Base-by-base conservation (phyloP, 2,329 filamentous ascomycete genomes). In the Pyrenophora graminea region DNA sequence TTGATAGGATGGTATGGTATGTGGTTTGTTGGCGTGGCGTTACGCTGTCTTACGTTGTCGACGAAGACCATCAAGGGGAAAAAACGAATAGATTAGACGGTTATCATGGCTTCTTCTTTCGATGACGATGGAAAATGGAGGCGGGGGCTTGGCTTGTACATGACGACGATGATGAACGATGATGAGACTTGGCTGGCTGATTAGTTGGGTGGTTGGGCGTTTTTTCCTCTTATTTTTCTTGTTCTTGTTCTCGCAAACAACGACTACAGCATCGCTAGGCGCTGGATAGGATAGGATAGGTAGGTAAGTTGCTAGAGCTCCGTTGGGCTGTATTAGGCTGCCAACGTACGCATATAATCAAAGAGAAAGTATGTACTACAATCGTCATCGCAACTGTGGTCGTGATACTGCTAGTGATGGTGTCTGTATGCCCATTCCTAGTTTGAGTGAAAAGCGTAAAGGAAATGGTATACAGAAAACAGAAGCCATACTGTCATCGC, bases 231-330 rank as follows among this genome's bases (percentile, higher is more conserved):
- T 15, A 15, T 15, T 21, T 5, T 21, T 5, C 19, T 21, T 21
- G 5, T 21, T 36, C 43, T 30, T 30, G 7, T 30, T 30, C 27
- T 15, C 27, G 27, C 27, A 30, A 30, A 13, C 27, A 30, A 30
- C 27, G 7, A 30, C 27, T 30, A 39, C 19, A 45, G 43, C 43
- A 45, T 45, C 34, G 21, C 34, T 39, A 45, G 43, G 36, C 43
- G 43, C 36, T 9, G 34, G 36, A 38, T 25, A 13, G 23, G 43
- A 21, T 37, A 13, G 10, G 27, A 12, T 30, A 30, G 3, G 27
- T 30, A 10, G 10, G 25, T 27, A 27, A 5, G 7, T 27, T 10
- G 9, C 9, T 30, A 30, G 27, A 9, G 9, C 10, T 13, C 10
- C 10, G 27, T 30, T 30, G 27, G 27, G 27, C 27, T 12, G 10